These are phyloP conservation scores for Coccomyxa sp. DNA, from an alignment of 139 green algal genomes.

Conservation along the genomic window DNA sequence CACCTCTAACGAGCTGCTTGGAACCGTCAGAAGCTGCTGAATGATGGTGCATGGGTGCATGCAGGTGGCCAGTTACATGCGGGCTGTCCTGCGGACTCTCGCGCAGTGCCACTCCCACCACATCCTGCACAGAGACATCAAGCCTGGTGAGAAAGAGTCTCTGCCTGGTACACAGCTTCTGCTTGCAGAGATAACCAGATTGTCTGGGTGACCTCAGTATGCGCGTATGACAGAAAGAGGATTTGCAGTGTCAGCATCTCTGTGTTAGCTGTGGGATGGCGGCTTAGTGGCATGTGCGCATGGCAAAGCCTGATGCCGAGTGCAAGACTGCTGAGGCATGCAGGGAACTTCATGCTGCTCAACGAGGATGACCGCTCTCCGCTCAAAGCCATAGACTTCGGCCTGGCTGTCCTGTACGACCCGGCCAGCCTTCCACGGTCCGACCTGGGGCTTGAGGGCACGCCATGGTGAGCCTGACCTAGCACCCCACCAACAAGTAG, in stretches of 20 bases:
- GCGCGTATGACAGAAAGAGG: not conserved
- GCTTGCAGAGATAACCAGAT: not conserved
- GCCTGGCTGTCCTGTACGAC: constrained; percentile 82
- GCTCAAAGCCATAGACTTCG: constrained; percentile 92
- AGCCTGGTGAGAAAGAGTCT: constrained; percentile 25
- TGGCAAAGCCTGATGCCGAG: too few species aligned
- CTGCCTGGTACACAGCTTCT: too few species aligned
- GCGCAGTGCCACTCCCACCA: constrained; percentile 66
- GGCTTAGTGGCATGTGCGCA: too few species aligned
- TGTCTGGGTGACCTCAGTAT: not conserved
- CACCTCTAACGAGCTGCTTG: too few species aligned
- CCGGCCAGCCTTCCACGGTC: constrained; percentile 63
- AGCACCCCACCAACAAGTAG: too few species aligned
- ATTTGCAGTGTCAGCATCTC: too few species aligned
- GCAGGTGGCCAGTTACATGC: constrained; percentile 73
- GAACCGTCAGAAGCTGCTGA: not conserved
- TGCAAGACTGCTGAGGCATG: too few species aligned
- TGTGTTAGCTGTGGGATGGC: too few species aligned
- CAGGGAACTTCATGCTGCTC: constrained; percentile 91
- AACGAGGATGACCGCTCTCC: constrained; percentile 53
- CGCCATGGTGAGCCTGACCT: constrained; percentile 70
- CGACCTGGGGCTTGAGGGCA: constrained; percentile 87
- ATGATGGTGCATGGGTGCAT: not conserved
- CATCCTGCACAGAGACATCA: constrained; percentile 84
- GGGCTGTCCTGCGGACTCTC: constrained; percentile 64